A percentile compares a stretch with the other conserved stretches of the same genome.
Evolutionary conservation across 2,329 filamentous ascomycete species (phyloP).

Genomic region (Ophidiomyces ophidiicola): DNA sequence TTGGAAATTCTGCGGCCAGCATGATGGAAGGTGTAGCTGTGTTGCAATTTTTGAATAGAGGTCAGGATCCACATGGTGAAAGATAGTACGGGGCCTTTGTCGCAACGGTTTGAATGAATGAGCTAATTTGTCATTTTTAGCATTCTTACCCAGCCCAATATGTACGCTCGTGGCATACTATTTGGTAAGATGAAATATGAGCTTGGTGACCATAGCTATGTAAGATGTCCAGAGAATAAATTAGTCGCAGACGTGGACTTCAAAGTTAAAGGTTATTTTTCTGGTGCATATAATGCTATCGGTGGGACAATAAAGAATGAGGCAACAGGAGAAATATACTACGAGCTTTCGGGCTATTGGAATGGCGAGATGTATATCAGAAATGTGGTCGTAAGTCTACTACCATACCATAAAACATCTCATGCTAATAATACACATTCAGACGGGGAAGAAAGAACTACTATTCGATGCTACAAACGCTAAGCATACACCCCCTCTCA

Average conservation of each 20-base stretch:
- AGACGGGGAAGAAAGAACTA: conserved; percentile 81
- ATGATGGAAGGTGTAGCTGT: conserved; percentile 96
- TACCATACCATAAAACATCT: background rate
- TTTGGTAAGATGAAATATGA: conserved; percentile 99
- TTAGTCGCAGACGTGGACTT: conserved; percentile 89
- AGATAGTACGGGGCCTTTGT: conserved; percentile 56
- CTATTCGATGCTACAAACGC: conserved; percentile 77
- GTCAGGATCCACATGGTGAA: conserved; percentile 57
- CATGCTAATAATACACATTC: background rate
- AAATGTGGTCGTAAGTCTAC: conserved; percentile 53
- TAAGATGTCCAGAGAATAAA: conserved; percentile 78
- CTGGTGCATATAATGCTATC: conserved; percentile 92
- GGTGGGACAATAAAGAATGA: conserved; percentile 83
- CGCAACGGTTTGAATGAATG: conserved; percentile 1
- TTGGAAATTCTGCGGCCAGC: conserved; percentile 94
- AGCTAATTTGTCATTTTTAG: conserved; percentile 36
- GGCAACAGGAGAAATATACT: conserved; percentile 73
- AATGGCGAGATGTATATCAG: conserved; percentile 91
- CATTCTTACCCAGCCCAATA: conserved; percentile 92
- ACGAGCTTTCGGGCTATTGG: conserved; percentile 85
- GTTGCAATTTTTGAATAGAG: conserved; percentile 67
- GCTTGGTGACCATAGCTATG: conserved; percentile 87
- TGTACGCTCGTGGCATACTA: conserved; percentile 93
- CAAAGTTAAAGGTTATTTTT: conserved; percentile 96
- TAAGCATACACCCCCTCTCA: conserved; percentile 60